These are phyloP conservation scores for Komagataea norvegica DNA, from an alignment of 1,139 yeast genomes.

Conservation along the genomic window DNA sequence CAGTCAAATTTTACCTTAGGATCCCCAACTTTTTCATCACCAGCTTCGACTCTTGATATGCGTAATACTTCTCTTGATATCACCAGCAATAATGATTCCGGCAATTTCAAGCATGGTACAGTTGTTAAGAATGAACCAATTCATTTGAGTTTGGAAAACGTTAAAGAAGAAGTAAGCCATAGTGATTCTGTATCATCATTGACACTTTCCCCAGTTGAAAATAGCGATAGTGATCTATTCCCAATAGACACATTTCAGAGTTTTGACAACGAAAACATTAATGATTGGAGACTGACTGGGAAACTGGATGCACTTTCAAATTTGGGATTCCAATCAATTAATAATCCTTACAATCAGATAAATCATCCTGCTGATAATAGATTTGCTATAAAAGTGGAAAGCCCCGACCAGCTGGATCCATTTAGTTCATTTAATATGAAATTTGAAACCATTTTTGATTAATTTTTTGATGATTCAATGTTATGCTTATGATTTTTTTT, in stretches of 20 bases:
- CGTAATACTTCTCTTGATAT: conserved; percentile 8
- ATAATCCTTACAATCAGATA: neutral
- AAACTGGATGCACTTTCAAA: neutral
- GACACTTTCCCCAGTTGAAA: conserved; percentile 6
- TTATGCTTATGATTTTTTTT: neutral
- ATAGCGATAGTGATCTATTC: conserved; percentile 8
- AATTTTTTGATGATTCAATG: too few species aligned
- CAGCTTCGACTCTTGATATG: conserved; percentile 5
- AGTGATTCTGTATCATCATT: conserved; percentile 2
- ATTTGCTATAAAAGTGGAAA: neutral
- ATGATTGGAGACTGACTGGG: neutral
- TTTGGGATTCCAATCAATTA: conserved; percentile 1
- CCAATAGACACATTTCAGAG: conserved; percentile 5
- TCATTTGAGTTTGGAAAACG: neutral
- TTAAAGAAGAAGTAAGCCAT: neutral
- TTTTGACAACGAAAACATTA: conserved; percentile 1
- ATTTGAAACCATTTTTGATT: conserved; percentile 6
- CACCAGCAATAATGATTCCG: conserved; percentile 2
- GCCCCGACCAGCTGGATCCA: conserved; percentile 1
- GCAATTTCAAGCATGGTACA: neutral
- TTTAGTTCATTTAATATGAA: conserved; percentile 3
- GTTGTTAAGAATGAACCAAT: conserved; percentile 4
- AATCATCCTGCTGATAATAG: neutral
- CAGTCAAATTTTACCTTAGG: conserved; percentile 14
- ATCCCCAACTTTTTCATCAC: conserved; percentile 13